Base-by-base conservation (phyloP, 345 rosid genomes). In the Pseudoturritis turrita region DNA sequence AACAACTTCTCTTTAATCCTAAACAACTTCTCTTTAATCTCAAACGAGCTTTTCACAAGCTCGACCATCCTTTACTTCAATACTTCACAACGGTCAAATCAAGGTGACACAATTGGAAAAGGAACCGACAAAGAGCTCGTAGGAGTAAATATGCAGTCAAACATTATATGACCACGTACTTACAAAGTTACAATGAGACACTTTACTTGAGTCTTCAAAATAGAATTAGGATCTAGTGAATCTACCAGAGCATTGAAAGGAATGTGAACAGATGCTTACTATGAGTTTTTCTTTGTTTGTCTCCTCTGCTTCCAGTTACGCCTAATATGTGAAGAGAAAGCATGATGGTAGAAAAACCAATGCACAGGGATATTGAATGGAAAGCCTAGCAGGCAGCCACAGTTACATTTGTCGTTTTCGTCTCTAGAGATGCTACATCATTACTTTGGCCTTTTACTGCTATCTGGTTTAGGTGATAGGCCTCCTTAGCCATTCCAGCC, bases 401-500 rank as follows among this genome's bases (percentile, higher is more conserved):
- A 15, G 84, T 83, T 14, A 85, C 79, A 54, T 71, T 87, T 18
- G 55, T 64, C 61, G 69, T 79, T 51, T 56, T 72, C 73, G 66
- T 84, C 59, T 81, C 71, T 60, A 57, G 68, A 63, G 83, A 39
- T 64, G 83, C 57, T 28, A 76, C 67, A 71, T 44, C 77, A 73
- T 78, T 65, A 65, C 71, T 81, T 54, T 37, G 76, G 53, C 72
- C 83, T 78, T 79, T 78, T 25, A 72, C 43, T 52, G 77, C 78
- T 58, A 76, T 78, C 60, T 79, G 78, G 75, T 63, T 74, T 62
- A 91, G 61, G 6, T 59, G 81, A 70, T 66, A 80, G 33, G 96
- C 98, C 78, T 91, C 98, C 51, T 72, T 82, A 60, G 92, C 86
- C 96, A 89, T 89, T 72, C 98, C 98, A 35, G 94, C 89, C 77